Base-by-base conservation (phyloP, 78 protist genomes). In the Guillardia theta region DNA sequence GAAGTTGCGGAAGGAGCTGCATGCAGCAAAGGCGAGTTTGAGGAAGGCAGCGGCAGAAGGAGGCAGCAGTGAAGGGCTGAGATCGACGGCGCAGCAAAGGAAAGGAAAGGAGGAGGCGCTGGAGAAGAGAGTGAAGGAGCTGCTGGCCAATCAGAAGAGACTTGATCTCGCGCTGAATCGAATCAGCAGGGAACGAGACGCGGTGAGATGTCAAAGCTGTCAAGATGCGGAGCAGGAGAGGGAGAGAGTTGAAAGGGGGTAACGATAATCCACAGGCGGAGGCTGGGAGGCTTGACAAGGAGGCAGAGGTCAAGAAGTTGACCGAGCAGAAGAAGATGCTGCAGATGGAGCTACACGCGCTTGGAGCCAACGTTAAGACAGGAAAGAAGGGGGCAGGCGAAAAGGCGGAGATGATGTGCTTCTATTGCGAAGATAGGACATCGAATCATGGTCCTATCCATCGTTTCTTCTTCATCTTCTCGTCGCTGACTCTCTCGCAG, bases 271-370 rank as follows among this genome's bases (percentile, higher is more conserved):
- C n/a, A n/a, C n/a, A n/a, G n/a, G 83, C 83, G 6, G 83, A 70
- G 83, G 36, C 36, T 36, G 83, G 41, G 41, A 36, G 83, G 10
- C 46, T 33, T 3, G 83, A 70, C 21, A 70, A 70, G 83, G 83
- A 70, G 45, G 83, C 9, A 3, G 83, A 70, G 8, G 45, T 70
- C 83, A 70, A 70, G 83, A 24, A 0, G 83, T 6, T 12, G 33
- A 22, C 10, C 21, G 83, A 70, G 41, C 83, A 70, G 41, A 12
- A 24, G 83, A 36, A 43, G 83, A 15, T 24, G 41, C 83, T 70
- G 83, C 83, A 70, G 83, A 70, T 70, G 83, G 46, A 70, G 83
- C 83, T 70, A 43, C 83, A 70, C 41, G n/a, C 83, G 41, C 83
- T 70, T 36, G 83, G 83, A 12, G 36, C 83, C 9, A 43, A 10